These are phyloP conservation scores for Epichloe glyceriae DNA, from an alignment of 2,329 filamentous ascomycete genomes.

Conservation along the genomic window DNA sequence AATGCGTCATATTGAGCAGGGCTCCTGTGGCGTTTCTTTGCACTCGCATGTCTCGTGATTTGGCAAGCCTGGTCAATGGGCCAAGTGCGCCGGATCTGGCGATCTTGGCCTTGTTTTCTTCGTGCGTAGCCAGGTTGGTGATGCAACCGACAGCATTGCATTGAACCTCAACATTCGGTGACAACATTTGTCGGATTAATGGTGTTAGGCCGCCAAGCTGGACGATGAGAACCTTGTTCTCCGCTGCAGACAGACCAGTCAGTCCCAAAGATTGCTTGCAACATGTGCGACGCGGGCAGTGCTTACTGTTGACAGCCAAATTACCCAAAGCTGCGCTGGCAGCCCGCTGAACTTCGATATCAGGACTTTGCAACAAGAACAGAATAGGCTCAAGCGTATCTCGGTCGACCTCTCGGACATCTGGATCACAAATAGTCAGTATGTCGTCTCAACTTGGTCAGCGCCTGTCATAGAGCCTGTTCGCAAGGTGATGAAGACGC, in stretches of 20 bases:
- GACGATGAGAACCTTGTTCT: slow-evolving; percentile 97
- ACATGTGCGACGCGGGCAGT: not conserved
- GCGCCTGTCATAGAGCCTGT: too few relatives aligned
- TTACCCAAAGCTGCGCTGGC: slow-evolving; percentile 94
- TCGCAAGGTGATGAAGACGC: not conserved
- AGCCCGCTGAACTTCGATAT: slow-evolving; percentile 93
- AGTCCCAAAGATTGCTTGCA: not conserved
- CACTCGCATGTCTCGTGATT: slow-evolving; percentile 96
- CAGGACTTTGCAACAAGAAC: slow-evolving; percentile 83
- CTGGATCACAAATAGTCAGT: slow-evolving; percentile 30
- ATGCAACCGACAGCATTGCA: slow-evolving; percentile 99
- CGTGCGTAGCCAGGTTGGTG: slow-evolving; percentile 93
- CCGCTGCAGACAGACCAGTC: slow-evolving; percentile 51
- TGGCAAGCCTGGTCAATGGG: slow-evolving; percentile 81
- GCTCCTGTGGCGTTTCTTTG: slow-evolving; percentile 95
- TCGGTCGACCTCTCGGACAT: slow-evolving; percentile 90
- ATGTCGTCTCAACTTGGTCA: not conserved
- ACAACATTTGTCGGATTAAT: slow-evolving; percentile 96
- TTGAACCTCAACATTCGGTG: slow-evolving; percentile 93
- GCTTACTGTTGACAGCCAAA: slow-evolving; percentile 86
- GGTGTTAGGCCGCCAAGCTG: slow-evolving; percentile 79
- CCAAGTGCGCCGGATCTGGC: slow-evolving; percentile 85
- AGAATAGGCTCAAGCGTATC: slow-evolving; percentile 94
- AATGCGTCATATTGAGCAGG: slow-evolving; percentile 97
- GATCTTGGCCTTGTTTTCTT: slow-evolving; percentile 99